Evolutionary conservation across 257 asterid species (phyloP).

Genomic region (Solanum gandarillasii): DNA sequence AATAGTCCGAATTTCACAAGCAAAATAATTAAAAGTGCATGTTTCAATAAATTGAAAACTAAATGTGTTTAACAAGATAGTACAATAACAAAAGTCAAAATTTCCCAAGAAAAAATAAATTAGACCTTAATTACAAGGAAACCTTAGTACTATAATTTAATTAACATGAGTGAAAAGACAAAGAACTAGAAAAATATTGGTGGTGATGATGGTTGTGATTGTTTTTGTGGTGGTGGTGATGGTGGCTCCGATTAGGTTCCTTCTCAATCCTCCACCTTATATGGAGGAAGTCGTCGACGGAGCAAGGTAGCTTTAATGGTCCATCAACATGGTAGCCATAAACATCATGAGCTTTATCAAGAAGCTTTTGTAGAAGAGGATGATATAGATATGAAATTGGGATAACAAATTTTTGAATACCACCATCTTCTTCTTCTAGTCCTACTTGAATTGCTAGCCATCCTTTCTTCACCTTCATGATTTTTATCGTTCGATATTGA

Average conservation of each 20-base stretch:
- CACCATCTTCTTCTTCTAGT: conserved; percentile 15
- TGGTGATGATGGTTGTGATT: conserved; percentile 2
- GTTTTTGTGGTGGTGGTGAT: conserved; percentile 10
- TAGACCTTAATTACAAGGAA: background rate
- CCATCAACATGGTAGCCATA: conserved; percentile 34
- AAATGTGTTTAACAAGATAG: background rate
- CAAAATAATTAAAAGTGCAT: background rate
- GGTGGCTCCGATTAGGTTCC: conserved; percentile 2
- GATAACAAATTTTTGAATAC: conserved; percentile 16
- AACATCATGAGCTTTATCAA: conserved; percentile 28
- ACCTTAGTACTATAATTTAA: background rate
- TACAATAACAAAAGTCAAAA: background rate
- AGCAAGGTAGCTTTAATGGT: conserved; percentile 28
- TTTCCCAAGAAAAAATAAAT: background rate
- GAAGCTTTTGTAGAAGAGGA: conserved; percentile 22
- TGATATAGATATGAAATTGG: conserved; percentile 32
- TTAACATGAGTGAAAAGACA: conserved; percentile 23
- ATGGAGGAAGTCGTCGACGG: conserved; percentile 31
- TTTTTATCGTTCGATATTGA: background rate
- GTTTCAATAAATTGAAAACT: background rate
- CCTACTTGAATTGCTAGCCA: conserved; percentile 35
- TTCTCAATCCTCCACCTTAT: conserved; percentile 38
- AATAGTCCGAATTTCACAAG: background rate
- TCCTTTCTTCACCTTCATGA: conserved; percentile 5
- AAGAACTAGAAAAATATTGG: conserved; percentile 5